Base-by-base conservation (phyloP, 352 stramenopile species). In the Pythium scleroteichum region DNA sequence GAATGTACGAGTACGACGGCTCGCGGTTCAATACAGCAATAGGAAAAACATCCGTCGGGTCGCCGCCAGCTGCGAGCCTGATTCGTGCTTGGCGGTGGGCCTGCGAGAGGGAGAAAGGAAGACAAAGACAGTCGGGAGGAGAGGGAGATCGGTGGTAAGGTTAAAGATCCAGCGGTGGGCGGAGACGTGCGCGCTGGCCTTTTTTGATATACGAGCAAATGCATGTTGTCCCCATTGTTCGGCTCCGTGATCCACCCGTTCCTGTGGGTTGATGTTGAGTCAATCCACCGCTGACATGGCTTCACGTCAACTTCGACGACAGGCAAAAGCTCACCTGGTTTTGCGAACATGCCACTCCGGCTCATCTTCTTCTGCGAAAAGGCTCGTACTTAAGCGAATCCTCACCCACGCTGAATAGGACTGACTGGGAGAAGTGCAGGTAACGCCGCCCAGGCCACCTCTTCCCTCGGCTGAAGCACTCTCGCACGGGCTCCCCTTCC, bases 141-240 rank as follows among this genome's bases (percentile, higher is more conserved):
- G 42, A 49, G 55, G 22, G 9, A 53, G 24, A 39, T 59, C n/a
- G 41, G 38, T 45, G 20, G 16, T 12, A 57, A 23, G 26, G 23
- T 38, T 47, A 24, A 58, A 42, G 39, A 49, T 19, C 38, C 38
- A 44, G 38, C 38, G 38, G 38, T 13, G 38, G 4, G n/a, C 47
- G 26, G 23, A 10, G 47, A 29, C 22, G 23, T 9, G 1, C 22
- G 38, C 52, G 55, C 10, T 33, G 42, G 54, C 42, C 47, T 66
- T 67, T 68, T 68, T 68, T 44, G 61, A 68, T 68, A 63, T 68
- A 68, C 26, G 53, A 62, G 29, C 39, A 59, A 62, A 62, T 68
- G 54, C 61, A 68, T 68, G 61, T 68, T 33, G n/a, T n/a, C 54
- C 20, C 54, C 48, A 33, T 22, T 32, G 45, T 35, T 27, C 45